Evolutionary conservation across 2,329 filamentous ascomycete species (phyloP), one percentile per base, ranked within the genome.

Genomic region (Pyricularia pennisetigena): DNA sequence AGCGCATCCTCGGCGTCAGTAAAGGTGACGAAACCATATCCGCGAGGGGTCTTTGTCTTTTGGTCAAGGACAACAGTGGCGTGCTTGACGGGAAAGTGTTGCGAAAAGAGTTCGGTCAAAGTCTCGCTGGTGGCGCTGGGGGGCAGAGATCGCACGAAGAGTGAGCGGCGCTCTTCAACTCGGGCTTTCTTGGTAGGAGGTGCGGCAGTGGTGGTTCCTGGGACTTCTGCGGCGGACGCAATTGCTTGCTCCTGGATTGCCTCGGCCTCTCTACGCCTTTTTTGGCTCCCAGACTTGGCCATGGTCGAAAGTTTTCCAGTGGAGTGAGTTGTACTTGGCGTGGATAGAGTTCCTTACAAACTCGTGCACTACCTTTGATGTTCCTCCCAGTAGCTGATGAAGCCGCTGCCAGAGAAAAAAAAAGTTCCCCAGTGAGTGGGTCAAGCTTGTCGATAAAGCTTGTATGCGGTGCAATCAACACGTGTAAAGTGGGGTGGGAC

Each of bases 1-100:
- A 89, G 82, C 14, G 94, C 94, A 81, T 99, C 95, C 72, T 97
- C 94, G 32, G 91, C 86, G 76, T 99, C 95, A 73, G 94, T 92
- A 74, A 99, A 95, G 2, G 95, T 98, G 69, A 99, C 94, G 79
- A 99, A 99, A 67, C 95, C 95, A 78, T 93, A 99, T 23, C 95
- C 94, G 76, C 92, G 90, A 16, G 93, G 97, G 73, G 89, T 82
- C 75, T 97, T 97, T 1, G 94, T 97, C 71, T 88, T 84, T 20
- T 91, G 88, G 76, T 99, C 94, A 68, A 90, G 81, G 57, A 99
- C 93, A 4, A 97, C 93, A n/a, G 91, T 92, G 67, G 95, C 94
- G 79, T 98, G 94, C 79, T 97, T 98, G 76, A 99, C 87, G 8
- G 96, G 94, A 74, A 92, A 98, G 69, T 93, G 91, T 77, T 97